Base-by-base conservation (phyloP, 148 eudicot genomes). In the Cornus kousa region DNA sequence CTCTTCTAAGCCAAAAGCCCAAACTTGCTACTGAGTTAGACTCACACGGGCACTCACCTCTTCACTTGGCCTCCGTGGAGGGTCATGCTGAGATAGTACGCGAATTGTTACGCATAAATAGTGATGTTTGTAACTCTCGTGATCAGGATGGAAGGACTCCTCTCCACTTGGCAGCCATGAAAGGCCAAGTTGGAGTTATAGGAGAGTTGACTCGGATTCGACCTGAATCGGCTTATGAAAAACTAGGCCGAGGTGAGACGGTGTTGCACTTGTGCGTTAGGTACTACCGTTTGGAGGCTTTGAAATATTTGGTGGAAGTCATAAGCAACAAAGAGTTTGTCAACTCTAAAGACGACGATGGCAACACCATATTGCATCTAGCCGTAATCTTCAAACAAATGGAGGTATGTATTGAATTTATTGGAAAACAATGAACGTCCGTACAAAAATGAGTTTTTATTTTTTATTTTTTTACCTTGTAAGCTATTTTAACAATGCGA, bases 231-330 rank as follows among this genome's bases (percentile, higher is more conserved):
- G 69, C 71, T 37, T 73, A 74, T 76, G 7, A 11, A 62, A 53
- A 22, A 31, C 62, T 73, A 31, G 82, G 75, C 23, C 40, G 59
- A 24, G 88, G 85, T 1, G 83, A 78, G 50, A 80, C 48, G 32
- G 77, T 75, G 32, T 74, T 82, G 65, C 88, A 85, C 31, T 72
- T 82, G 75, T 85, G 88, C 75, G 85, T 83, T 0, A 80, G 35
- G 79, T 82, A 70, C 77, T 35, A 35, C 2, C 80, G 77, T 19
- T 70, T 85, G 85, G 79, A 82, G 14, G 85, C 79, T 20, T 73
- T 85, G 74, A 32, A 74, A 16, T 78, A 77, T 40, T 64, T 82
- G 14, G 70, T 80, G 55, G 77, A 76, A 1, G 53, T 68, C 37
- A 35, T 35, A 37, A 53, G 57, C 60, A 79, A 67, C 62, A 75